Evolutionary conservation across 2,329 filamentous ascomycete genomes (phyloP), one percentile per base, ranked within the genome.

Genomic region (Fonsecaea erecta): DNA sequence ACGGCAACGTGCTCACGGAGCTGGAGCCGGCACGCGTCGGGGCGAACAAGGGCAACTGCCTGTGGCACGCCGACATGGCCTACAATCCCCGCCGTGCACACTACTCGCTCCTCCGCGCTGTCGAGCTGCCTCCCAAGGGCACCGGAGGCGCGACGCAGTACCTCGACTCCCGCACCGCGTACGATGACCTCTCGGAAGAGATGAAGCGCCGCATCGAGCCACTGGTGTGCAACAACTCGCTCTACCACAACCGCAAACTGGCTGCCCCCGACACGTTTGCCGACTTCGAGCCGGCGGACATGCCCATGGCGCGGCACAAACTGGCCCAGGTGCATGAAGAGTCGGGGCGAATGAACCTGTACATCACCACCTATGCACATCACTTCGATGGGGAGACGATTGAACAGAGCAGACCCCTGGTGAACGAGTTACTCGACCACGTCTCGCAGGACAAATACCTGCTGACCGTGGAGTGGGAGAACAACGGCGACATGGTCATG

Each of bases 401-500:
- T 18, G 52, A 35, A 11, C 30, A 55, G 52, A 55, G 52, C 52
- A 37, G 35, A 32, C 30, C 30, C 16, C 35, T 55, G 52, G 35
- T 55, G 12, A 37, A 32, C 30, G 52, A 55, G 35, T 37, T 55
- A 9, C 30, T 34, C 1, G 52, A 32, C 52, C 52, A 55, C 21
- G 52, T 37, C 30, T 55, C 30, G 26, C 52, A 55, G 52, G 30
- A 43, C 8, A 59, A 59, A 40, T 59, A 59, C 30, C 14, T 59
- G 43, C 37, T 46, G 21, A 59, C 56, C 21, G 40, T 59, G 28
- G 24, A 59, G 12, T 59, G 56, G 56, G 56, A 59, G 24, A 59
- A 59, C 40, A 48, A 59, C 14, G 56, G 56, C 11, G 56, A 59
- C 40, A 59, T 59, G 56, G 56, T 59, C 9, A 59, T 59, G 56